Evolutionary conservation across 176 grass and related monocot genomes (phyloP).

Genomic region (Chloris gayana): DNA sequence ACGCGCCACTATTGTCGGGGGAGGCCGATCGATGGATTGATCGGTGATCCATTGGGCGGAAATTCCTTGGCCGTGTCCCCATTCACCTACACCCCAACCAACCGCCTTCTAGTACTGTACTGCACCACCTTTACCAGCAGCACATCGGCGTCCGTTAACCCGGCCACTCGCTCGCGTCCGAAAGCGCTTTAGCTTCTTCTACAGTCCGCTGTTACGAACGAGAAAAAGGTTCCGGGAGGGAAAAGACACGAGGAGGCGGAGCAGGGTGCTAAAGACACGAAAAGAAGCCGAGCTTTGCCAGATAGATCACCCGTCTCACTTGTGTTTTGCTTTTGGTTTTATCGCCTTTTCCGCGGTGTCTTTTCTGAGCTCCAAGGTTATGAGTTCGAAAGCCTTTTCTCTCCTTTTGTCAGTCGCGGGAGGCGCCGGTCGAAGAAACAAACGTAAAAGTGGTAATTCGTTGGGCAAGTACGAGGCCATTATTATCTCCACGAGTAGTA

Average conservation of each 20-base stretch:
- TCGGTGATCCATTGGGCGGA: not conserved
- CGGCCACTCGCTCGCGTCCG: not conserved
- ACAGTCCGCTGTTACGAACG: no score
- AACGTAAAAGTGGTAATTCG: conserved; percentile 2
- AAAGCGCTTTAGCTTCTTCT: no score
- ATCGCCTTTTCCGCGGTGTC: conserved; percentile 35
- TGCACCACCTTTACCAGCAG: not conserved
- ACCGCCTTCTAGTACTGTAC: not conserved
- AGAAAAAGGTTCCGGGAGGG: not conserved
- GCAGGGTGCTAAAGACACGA: not conserved
- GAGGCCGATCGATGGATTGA: not conserved
- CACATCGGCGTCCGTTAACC: not conserved
- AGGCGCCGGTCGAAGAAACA: not conserved
- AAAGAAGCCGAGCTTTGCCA: conserved; percentile 17
- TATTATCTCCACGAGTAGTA: not conserved
- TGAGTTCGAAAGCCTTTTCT: no score
- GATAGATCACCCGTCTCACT: not conserved
- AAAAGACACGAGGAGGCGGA: not conserved
- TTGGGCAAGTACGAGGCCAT: conserved; percentile 7
- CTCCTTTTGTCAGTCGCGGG: not conserved
- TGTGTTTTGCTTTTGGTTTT: not conserved
- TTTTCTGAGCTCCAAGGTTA: conserved; percentile 15
- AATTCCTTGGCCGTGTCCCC: conserved; percentile 46
- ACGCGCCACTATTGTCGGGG: conserved; percentile 37
- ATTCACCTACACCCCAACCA: conserved; percentile 21